phyloP scores from a whole-genome alignment of 495 filamentous ascomycete genomes.

The Viridothelium virens region DNA sequence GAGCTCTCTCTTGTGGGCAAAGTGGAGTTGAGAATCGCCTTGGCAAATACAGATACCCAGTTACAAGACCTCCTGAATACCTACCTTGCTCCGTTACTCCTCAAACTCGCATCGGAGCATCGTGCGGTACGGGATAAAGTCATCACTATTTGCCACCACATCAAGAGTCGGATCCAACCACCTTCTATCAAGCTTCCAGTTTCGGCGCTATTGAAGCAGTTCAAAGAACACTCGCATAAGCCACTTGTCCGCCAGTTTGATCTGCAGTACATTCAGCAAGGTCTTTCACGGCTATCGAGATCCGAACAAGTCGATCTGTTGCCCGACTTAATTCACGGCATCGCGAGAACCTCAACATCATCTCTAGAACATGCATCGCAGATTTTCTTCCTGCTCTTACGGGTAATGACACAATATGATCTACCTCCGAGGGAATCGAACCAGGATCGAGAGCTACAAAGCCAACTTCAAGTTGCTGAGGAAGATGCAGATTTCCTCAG shows the following conservation, averaged over 20 bases:
- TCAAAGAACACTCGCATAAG: constrained; percentile 62
- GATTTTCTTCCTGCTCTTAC: constrained; percentile 78
- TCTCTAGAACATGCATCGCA: constrained; percentile 56
- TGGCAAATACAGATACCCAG: constrained; percentile 73
- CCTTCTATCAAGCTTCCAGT: constrained; percentile 76
- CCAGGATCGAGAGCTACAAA: constrained; percentile 64
- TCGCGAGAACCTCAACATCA: constrained; percentile 54
- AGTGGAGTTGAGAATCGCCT: constrained; percentile 83
- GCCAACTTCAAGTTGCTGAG: constrained; percentile 55
- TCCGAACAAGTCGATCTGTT: constrained; percentile 61
- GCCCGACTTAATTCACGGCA: constrained; percentile 61
- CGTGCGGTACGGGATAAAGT: constrained; percentile 76
- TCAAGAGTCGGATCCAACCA: constrained; percentile 63
- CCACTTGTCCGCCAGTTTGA: constrained; percentile 81
- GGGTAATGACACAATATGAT: constrained; percentile 60
- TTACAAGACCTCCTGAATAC: constrained; percentile 66
- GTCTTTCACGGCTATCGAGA: constrained; percentile 58
- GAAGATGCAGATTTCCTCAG: constrained; percentile 70
- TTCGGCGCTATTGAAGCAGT: constrained; percentile 72
- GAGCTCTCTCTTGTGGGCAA: constrained; percentile 85
- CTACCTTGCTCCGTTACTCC: constrained; percentile 71
- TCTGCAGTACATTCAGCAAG: constrained; percentile 80
- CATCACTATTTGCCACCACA: constrained; percentile 67
- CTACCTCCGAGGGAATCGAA: constrained; percentile 67
- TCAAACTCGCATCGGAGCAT: constrained; percentile 77